Conservation (phyloP, 805 yeast genomes). For the Blastobotrys peoriensis region DNA sequence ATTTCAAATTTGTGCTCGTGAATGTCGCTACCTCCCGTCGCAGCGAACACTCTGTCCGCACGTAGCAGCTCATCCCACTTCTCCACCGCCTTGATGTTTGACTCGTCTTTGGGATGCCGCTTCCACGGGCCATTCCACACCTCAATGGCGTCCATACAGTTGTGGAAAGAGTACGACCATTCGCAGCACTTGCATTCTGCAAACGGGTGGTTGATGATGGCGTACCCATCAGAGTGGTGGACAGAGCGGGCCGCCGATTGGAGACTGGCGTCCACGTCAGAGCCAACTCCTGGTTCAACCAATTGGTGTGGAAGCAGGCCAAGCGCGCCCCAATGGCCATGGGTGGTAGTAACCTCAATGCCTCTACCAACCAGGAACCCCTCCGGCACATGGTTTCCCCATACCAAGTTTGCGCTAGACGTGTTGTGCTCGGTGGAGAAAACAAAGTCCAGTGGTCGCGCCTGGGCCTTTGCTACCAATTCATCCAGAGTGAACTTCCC, state of each 20-base stretch:
- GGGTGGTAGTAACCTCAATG: constrained; percentile 12
- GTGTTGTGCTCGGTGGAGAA: constrained; percentile 16
- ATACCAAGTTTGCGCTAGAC: constrained; percentile 10
- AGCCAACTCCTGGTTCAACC: constrained; percentile 10
- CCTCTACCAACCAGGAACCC: constrained; percentile 12
- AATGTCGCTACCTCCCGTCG: constrained; percentile 12
- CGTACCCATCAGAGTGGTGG: constrained; percentile 7
- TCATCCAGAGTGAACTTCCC: constrained; percentile 8
- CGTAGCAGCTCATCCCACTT: constrained; percentile 9
- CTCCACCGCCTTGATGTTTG: constrained; percentile 8
- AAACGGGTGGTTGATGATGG: constrained; percentile 12
- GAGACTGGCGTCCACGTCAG: constrained; percentile 2
- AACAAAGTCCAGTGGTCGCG: constrained; percentile 9
- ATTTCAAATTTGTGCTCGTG: constrained; percentile 10
- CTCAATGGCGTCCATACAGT: constrained; percentile 11
- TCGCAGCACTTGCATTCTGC: constrained; percentile 10
- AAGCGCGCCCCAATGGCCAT: constrained; percentile 15
- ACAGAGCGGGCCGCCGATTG: constrained; percentile 6
- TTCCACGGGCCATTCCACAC: constrained; percentile 17
- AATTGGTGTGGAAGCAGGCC: constrained; percentile 9
- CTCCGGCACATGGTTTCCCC: constrained; percentile 11
- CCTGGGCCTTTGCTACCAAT: constrained; percentile 4
- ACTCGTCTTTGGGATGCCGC: constrained; percentile 7
- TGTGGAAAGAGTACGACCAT: constrained; percentile 6
- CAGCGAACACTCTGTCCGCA: constrained; percentile 7